Evolutionary conservation across 768 basidiomycete genomes (phyloP).

Genomic region (Podaxis rugospora): DNA sequence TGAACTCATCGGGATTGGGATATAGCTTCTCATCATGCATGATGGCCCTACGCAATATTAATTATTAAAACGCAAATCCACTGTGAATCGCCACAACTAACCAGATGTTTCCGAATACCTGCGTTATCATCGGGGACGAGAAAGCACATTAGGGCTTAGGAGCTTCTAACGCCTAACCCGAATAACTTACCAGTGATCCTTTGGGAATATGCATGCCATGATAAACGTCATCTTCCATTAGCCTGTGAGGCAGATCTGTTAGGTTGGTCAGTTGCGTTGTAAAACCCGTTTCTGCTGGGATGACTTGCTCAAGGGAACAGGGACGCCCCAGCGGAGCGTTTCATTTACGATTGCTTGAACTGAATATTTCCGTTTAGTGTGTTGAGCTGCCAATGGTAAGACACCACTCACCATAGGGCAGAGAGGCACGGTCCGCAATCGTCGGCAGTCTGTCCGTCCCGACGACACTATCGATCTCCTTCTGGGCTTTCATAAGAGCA

Average conservation of each 20-base stretch:
- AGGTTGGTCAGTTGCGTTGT: not conserved
- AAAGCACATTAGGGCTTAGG: slow-evolving; percentile 4
- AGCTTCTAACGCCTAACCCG: not conserved
- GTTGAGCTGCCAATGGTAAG: too few relatives aligned
- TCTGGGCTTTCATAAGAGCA: slow-evolving; percentile 52
- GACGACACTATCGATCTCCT: slow-evolving; percentile 60
- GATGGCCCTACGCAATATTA: slow-evolving; percentile 31
- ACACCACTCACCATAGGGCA: slow-evolving; percentile 47
- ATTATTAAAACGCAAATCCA: not conserved
- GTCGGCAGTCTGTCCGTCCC: slow-evolving; percentile 54
- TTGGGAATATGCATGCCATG: slow-evolving; percentile 54
- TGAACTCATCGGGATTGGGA: slow-evolving; percentile 45
- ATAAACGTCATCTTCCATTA: slow-evolving; percentile 66
- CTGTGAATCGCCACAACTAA: slow-evolving; percentile 14
- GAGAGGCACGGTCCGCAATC: slow-evolving; percentile 46
- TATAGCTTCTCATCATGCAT: slow-evolving; percentile 48
- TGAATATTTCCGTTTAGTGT: slow-evolving; percentile 6
- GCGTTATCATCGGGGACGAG: slow-evolving; percentile 1
- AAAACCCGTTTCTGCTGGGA: not conserved
- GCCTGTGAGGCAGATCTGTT: slow-evolving; percentile 57
- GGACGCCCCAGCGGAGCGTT: slow-evolving; percentile 48
- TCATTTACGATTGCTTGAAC: slow-evolving; percentile 55
- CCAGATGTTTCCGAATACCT: slow-evolving; percentile 64
- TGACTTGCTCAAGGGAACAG: slow-evolving; percentile 52
- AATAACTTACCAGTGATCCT: slow-evolving; percentile 46